phyloP scores from a whole-genome alignment of 208 protist genomes.

The Leishmania martiniquensis region DNA sequence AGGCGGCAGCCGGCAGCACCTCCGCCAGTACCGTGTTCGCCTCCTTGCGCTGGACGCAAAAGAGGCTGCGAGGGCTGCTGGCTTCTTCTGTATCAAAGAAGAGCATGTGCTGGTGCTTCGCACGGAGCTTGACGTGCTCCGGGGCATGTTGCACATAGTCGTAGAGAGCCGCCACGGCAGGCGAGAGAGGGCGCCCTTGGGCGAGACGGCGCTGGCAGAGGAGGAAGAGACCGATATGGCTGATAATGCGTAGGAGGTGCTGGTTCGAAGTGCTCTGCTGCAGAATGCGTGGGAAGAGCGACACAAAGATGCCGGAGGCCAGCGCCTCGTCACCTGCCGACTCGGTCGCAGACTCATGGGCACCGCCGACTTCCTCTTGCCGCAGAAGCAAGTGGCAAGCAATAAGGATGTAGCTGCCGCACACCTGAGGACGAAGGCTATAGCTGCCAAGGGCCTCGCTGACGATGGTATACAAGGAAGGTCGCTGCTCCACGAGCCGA shows the following conservation, averaged over 20 bases:
- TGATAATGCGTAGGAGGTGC: conserved; percentile 91
- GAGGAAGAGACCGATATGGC: conserved; percentile 76
- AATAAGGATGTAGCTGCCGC: conserved; percentile 81
- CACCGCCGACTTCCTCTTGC: conserved; percentile 22
- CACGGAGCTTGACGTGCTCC: conserved; percentile 81
- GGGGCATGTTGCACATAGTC: conserved; percentile 69
- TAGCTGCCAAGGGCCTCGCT: conserved; percentile 59
- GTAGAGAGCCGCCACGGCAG: conserved; percentile 45
- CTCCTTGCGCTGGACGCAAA: conserved; percentile 84
- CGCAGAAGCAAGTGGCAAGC: conserved; percentile 68
- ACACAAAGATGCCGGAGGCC: conserved; percentile 32
- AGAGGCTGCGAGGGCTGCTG: conserved; percentile 60
- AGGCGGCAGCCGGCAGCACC: conserved; percentile 74
- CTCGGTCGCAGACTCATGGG: not conserved
- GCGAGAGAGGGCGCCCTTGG: conserved; percentile 22
- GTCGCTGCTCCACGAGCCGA: conserved; percentile 54
- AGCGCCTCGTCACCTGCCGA: conserved; percentile 9
- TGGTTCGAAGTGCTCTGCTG: conserved; percentile 90
- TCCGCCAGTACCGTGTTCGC: conserved; percentile 76
- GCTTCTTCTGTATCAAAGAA: conserved; percentile 71
- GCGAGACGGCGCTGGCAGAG: conserved; percentile 44
- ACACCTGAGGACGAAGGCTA: conserved; percentile 76
- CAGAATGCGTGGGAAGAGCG: conserved; percentile 73
- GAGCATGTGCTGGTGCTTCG: conserved; percentile 71
- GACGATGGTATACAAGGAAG: conserved; percentile 59